Evolutionary conservation across 2,329 filamentous ascomycete species (phyloP).

Genomic region (Onygenales sp.): DNA sequence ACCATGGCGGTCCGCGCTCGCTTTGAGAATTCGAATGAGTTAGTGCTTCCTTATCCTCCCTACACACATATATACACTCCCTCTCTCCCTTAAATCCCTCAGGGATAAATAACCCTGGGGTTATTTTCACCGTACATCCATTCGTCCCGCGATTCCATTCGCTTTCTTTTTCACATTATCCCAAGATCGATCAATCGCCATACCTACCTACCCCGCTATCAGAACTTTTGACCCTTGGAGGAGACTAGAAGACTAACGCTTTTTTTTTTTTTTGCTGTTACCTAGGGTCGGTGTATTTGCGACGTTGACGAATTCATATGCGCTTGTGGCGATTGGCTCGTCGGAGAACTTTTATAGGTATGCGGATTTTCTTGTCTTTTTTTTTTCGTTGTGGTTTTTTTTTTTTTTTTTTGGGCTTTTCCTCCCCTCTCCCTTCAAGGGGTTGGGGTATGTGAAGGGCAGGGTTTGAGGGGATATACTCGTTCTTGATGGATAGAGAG

Average conservation of each 20-base stretch:
- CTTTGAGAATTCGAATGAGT: constrained; percentile 44
- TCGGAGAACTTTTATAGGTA: constrained; percentile 98
- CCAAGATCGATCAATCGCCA: not conserved
- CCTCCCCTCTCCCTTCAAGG: too few relatives aligned
- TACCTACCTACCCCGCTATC: not conserved
- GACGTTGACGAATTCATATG: constrained; percentile 94
- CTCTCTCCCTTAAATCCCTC: not conserved
- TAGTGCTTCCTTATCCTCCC: constrained; percentile 10
- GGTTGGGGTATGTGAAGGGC: too few relatives aligned
- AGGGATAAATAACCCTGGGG: too few relatives aligned
- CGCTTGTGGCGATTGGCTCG: constrained; percentile 84
- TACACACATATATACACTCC: not conserved
- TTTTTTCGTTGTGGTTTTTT: not conserved
- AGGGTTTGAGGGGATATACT: not conserved
- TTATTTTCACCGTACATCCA: too few relatives aligned
- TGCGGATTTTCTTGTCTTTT: constrained; percentile 12
- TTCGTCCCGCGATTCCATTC: too few relatives aligned
- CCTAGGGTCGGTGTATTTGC: constrained; percentile 88
- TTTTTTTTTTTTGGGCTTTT: not conserved
- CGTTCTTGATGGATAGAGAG: too few relatives aligned
- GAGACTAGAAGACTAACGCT: not conserved
- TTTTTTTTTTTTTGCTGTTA: not conserved
- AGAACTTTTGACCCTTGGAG: not conserved
- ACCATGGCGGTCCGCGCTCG: constrained; percentile 40
- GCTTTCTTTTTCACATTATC: too few relatives aligned